These are phyloP conservation scores for Agrocybe praecox DNA, from an alignment of 768 basidiomycete genomes.

Conservation along the genomic window DNA sequence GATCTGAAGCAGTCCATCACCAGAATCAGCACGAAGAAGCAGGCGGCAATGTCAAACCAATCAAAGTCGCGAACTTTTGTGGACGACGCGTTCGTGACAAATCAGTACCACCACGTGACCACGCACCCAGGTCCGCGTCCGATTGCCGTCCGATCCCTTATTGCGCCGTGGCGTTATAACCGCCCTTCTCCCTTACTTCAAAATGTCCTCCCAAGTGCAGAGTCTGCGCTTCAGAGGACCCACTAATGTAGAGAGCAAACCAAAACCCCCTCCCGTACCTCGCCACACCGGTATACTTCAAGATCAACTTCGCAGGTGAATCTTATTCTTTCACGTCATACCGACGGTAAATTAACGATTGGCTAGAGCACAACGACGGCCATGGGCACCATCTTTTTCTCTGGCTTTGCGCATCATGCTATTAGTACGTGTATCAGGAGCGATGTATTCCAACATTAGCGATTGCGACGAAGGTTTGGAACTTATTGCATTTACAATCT, in stretches of 20 bases:
- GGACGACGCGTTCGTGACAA: slow-evolving; percentile 12
- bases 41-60: not conserved
- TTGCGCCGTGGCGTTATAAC: slow-evolving; percentile 1
- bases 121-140: not conserved
- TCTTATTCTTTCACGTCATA: not conserved
- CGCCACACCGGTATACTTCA: slow-evolving; percentile 61
- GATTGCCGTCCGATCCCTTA: slow-evolving; percentile 8
- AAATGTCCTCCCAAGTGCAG: slow-evolving; percentile 40
- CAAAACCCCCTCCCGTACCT: slow-evolving; percentile 26
- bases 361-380: slow-evolving; percentile 64
- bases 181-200: slow-evolving; percentile 8
- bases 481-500: not conserved
- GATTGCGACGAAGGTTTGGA: slow-evolving; percentile 94
- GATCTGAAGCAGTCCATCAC: not conserved
- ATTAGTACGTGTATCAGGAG: slow-evolving; percentile 76
- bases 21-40: slow-evolving; percentile 5
- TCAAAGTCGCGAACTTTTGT: not conserved
- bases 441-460: slow-evolving; percentile 94
- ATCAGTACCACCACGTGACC: slow-evolving; percentile 9
- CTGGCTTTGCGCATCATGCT: slow-evolving; percentile 84
- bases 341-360: slow-evolving; percentile 3
- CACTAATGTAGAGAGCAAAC: slow-evolving; percentile 23
- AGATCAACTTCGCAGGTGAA: not conserved
- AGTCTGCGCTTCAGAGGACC: slow-evolving; percentile 54
- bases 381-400: slow-evolving; percentile 86